Evolutionary conservation across 2,329 filamentous ascomycete genomes (phyloP).

Genomic region (Trichoderma afroharzianum): DNA sequence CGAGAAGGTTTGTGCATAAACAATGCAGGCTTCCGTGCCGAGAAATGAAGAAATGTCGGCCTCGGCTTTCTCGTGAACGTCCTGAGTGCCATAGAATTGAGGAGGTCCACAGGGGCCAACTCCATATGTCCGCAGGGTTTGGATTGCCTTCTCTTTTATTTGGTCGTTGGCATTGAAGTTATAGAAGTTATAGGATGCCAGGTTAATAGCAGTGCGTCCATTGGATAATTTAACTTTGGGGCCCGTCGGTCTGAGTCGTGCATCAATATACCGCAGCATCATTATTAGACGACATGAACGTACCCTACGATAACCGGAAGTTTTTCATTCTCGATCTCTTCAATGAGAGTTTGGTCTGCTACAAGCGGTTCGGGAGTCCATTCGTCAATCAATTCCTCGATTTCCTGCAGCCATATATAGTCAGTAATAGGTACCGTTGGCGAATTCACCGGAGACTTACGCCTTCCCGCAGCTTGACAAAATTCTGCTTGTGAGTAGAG

Average conservation of each 20-base stretch:
- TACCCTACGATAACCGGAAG: slow-evolving; percentile 86
- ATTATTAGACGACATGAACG: neutral
- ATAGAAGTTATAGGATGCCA: slow-evolving; percentile 96
- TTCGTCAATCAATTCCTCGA: slow-evolving; percentile 93
- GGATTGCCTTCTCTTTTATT: slow-evolving; percentile 91
- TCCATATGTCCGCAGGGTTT: slow-evolving; percentile 89
- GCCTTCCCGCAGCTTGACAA: slow-evolving; percentile 84
- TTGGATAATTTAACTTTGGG: slow-evolving; percentile 85
- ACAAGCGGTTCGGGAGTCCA: slow-evolving; percentile 95
- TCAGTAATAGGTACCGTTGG: neutral
- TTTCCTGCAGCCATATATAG: slow-evolving; percentile 54
- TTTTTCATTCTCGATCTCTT: slow-evolving; percentile 79
- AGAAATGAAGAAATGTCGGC: slow-evolving; percentile 90
- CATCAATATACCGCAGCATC: neutral
- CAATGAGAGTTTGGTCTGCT: slow-evolving; percentile 65
- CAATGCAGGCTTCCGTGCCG: slow-evolving; percentile 83
- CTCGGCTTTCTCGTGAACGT: slow-evolving; percentile 96
- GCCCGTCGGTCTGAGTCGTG: slow-evolving; percentile 67
- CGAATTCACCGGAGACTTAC: slow-evolving; percentile 24
- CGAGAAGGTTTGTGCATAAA: slow-evolving; percentile 94
- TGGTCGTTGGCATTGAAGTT: slow-evolving; percentile 92
- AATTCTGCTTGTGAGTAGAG: slow-evolving; percentile 84
- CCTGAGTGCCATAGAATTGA: slow-evolving; percentile 96
- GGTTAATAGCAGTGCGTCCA: slow-evolving; percentile 86
- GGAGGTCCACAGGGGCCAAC: slow-evolving; percentile 96